A percentile compares a stretch with the other conserved stretches of the same genome.
Conservation (phyloP, 345 rosid species). For the Mangifera indica region DNA sequence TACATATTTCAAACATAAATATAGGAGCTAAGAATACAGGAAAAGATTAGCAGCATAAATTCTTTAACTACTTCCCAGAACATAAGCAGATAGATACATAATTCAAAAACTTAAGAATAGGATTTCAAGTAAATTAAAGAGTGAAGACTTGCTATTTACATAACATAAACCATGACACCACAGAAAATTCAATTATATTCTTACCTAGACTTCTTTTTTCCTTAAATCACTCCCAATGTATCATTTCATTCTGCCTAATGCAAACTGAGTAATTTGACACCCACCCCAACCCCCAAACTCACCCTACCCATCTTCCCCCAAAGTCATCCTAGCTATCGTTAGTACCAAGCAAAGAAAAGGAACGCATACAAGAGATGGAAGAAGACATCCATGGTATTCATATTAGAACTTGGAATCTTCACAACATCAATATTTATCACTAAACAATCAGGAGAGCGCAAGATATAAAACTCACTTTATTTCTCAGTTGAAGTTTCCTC, state of each 20-base stretch:
- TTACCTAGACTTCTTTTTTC: not conserved
- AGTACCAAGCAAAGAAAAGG: not conserved
- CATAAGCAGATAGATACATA: not conserved
- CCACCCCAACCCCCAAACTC: not conserved
- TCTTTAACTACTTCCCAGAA: conserved; percentile 1
- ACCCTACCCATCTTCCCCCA: not conserved
- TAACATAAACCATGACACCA: too few species aligned
- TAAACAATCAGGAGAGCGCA: not conserved
- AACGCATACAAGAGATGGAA: not conserved
- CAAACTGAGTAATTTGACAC: not conserved
- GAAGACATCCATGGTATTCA: not conserved
- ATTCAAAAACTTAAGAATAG: not conserved
- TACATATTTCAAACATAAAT: not conserved
- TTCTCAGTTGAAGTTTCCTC: conserved; percentile 80
- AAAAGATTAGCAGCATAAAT: not conserved
- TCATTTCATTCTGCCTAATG: not conserved
- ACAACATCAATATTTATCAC: not conserved
- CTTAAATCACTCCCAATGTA: not conserved
- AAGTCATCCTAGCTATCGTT: not conserved
- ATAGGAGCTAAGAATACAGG: not conserved
- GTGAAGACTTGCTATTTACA: not conserved
- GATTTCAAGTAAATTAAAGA: not conserved
- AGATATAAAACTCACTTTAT: conserved; percentile 53
- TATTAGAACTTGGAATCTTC: not conserved
- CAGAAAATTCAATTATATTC: not conserved